These are phyloP conservation scores for Blepharisma japonicum DNA, from an alignment of 73 alveolate species.

Conservation along the genomic window DNA sequence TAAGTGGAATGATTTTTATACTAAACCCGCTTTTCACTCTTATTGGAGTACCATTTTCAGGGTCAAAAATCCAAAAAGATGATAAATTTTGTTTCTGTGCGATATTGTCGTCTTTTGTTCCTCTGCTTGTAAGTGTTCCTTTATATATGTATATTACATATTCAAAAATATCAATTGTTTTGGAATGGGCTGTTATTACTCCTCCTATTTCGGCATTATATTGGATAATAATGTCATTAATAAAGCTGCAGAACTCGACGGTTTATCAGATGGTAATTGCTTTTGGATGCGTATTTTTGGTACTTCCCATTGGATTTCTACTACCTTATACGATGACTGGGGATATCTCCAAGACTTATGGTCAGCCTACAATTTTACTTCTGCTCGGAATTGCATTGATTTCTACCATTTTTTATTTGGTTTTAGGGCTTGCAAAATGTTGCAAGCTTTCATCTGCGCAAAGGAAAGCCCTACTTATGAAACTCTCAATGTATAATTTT, in stretches of 20 bases:
- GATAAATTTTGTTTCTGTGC: not conserved
- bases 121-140: not conserved
- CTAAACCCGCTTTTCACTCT: not conserved
- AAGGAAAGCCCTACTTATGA: not conserved
- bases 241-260: not conserved
- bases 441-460: not conserved
- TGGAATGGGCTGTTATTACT: not conserved
- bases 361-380: not conserved
- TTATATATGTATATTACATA: not conserved
- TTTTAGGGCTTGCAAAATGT: not conserved
- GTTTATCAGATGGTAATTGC: not conserved
- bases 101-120: not conserved
- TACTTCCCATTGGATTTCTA: not conserved
- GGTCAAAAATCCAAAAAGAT: not conserved
- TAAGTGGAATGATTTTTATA: not conserved
- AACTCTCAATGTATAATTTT: too few species aligned
- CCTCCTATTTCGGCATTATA: not conserved
- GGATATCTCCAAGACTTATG: not conserved
- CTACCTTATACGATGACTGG: not conserved
- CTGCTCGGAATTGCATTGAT: not conserved
- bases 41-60: not conserved
- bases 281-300: not conserved
- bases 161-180: not conserved
- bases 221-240: not conserved
- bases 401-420: not conserved